Base-by-base conservation (phyloP, 768 basidiomycete genomes). In the Cystobasidium ongulense region DNA sequence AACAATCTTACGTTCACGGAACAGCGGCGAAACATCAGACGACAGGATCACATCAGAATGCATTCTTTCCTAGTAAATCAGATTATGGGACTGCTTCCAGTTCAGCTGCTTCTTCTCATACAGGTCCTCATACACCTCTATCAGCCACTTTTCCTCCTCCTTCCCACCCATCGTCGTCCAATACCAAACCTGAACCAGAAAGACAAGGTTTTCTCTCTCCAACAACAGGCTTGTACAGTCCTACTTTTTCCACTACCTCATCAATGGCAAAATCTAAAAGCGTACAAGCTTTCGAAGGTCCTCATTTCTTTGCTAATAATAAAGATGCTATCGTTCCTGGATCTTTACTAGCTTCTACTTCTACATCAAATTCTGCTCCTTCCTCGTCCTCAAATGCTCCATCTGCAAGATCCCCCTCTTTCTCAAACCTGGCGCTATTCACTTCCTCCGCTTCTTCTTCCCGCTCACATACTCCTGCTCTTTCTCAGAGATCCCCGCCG, bases 231-330 rank as follows among this genome's bases (percentile, higher is more conserved):
- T 33, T 59, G 15, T 36, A 36, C n/a, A 71, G 68, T 29, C 31
- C 68, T 23, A 71, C 68, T 23, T 71, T 71, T 43, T 57, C 53
- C 3, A 54, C 18, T 35, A 8, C 8, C 3, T n/a, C 53, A 4
- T 29, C 54, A 29, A 3, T 53, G 17, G 1, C 54, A 7, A 29
- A 3, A n/a, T 38, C 21, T 54, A 57, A 52, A 36, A 1, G 53
- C 15, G 54, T 54, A 38, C 27, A 21, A 33, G 36, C 31, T 8
- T 93, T 93, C 79, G 90, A 90, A 67, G 90, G 90, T 15, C 87
- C 88, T 0, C 90, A 92, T 82, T 83, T 92, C 66, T 92, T 92
- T 76, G 90, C 92, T 0, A 91, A 91, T 0, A 89, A 92, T 76
- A 86, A 85, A 1, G 85, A 87, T 53, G 85, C 89, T 3, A 82